Base-by-base conservation (phyloP, 2,329 filamentous ascomycete species). In the Colletotrichum abscissum region DNA sequence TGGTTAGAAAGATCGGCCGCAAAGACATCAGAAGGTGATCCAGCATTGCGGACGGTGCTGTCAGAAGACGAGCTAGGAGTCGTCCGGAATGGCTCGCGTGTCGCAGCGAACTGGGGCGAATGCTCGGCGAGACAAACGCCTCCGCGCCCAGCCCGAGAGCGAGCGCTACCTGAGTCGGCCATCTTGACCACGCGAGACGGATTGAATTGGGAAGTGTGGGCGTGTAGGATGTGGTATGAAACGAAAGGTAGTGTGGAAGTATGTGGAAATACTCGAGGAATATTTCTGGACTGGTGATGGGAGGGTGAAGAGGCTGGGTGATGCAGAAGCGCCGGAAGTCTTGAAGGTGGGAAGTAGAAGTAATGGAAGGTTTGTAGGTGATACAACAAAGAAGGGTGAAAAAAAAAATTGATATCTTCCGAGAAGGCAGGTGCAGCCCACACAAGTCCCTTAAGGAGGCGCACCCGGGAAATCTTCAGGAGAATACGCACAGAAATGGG, bases 111-210 rank as follows among this genome's bases (percentile, higher is more conserved):
- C 33, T 55, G 55, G 11, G 70, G 70, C 2, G 71, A 70, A 14
- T 73, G 71, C 24, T 73, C 71, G 14, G 71, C 58, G 63, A 73
- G 71, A 49, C 67, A 62, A 16, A 73, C 67, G 58, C 71, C 71
- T 30, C 71, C 71, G 24, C 35, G 35, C 16, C 56, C 60, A 26
- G 67, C 57, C 28, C 67, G 33, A 22, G 46, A 70, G 62, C 71
- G 66, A n/a, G 30, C 42, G 16, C 42, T 59, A 38, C 52, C 49
- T n/a, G 59, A 64, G 30, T 64, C 8, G 63, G 49, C 49, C 71
- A 73, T 73, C 28, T 8, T 62, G 46, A 52, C 28, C 46, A 55
- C 14, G 22, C 62, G 26, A 54, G 49, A 33, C 22, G n/a, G 9
- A n/a, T 55, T 52, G 54, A 19, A 14, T 11, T 54, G 16, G 16